These are phyloP conservation scores for Scheffersomyces segobiensis DNA, from an alignment of 1,139 yeast species.

Conservation along the genomic window DNA sequence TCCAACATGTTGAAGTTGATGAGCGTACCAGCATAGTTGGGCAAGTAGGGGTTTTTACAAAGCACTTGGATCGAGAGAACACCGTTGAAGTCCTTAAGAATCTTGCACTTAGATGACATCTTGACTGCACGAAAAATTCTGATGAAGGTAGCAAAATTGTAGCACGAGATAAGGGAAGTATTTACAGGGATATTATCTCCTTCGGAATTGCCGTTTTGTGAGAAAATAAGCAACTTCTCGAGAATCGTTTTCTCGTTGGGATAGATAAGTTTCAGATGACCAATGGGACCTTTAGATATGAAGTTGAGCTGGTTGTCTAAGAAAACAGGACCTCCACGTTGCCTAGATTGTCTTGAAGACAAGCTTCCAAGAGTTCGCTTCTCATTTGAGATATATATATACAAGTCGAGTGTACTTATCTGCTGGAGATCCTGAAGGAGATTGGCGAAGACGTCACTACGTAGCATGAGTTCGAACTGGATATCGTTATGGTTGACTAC, in stretches of 20 bases:
- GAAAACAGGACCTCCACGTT: slow-evolving; percentile 11
- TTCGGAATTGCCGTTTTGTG: background rate
- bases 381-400: slow-evolving; percentile 41
- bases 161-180: slow-evolving; percentile 38
- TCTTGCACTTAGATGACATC: slow-evolving; percentile 59
- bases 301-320: slow-evolving; percentile 44
- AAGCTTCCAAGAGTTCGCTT: slow-evolving; percentile 12
- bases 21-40: slow-evolving; percentile 56
- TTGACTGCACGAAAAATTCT: slow-evolving; percentile 55
- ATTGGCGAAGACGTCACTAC: slow-evolving; percentile 64
- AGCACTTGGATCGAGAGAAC: slow-evolving; percentile 49
- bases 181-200: slow-evolving; percentile 19
- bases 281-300: slow-evolving; percentile 68
- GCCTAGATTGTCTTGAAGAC: slow-evolving; percentile 1
- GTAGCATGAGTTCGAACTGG: slow-evolving; percentile 64
- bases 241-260: slow-evolving; percentile 66
- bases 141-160: slow-evolving; percentile 54
- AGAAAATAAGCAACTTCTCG: slow-evolving; percentile 42
- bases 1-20: slow-evolving; percentile 65
- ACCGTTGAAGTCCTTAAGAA: slow-evolving; percentile 59
- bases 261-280: slow-evolving; percentile 64
- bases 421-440: slow-evolving; percentile 69
- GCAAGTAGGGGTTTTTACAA: slow-evolving; percentile 32
- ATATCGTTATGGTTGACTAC: slow-evolving; percentile 50
- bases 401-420: slow-evolving; percentile 60